Evolutionary conservation across 176 grass and related monocot genomes (phyloP), one percentile per base, ranked within the genome.

Genomic region (Zoysia pacifica): DNA sequence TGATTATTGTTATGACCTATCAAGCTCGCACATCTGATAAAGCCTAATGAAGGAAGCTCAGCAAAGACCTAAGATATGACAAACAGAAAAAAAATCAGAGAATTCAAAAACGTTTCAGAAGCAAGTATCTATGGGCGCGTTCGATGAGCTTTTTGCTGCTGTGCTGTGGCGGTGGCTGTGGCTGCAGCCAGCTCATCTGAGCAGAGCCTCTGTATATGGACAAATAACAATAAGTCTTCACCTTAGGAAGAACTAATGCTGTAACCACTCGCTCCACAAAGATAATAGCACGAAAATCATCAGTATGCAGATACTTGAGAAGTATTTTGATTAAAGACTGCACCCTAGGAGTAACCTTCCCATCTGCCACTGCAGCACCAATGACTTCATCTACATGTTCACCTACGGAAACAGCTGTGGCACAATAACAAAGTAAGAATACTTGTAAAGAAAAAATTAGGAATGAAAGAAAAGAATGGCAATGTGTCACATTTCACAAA

Each of bases 1-100:
- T 99, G 96, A 79, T 94, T 99, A 83, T 99, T 99, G 91, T 99
- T 99, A 76, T 99, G 93, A 70, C 96, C 96, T 72, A 99, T 99
- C 62, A 99, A 77, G 65, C 96, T 99, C 18, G 92, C 96, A 69
- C 96, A 99, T 84, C 80, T 86, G 51, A 99, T 90, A 74, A 99
- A 99, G 67, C 86, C 80, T 74, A 99, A 84, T 12, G 96, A 99
- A 75, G 92, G 96, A 89, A 99, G 96, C 85, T 95, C 96, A 46
- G 86, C 61, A 69, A 99, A 87, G 20, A 99, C 96, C 96, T 99
- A 77, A 15, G 55, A 76, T 44, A 59, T 84, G 48, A 67, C 49
- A 19, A 47, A 58, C 77, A 13, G 54, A 65, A 78, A 81, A 79
- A 5, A 48, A 56, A 68, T 83, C 70, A 79, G 43, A 87, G 11